Evolutionary conservation across 2,329 filamentous ascomycete species (phyloP), one percentile per base, ranked within the genome.

Genomic region (Cordyceps fumosorosea): DNA sequence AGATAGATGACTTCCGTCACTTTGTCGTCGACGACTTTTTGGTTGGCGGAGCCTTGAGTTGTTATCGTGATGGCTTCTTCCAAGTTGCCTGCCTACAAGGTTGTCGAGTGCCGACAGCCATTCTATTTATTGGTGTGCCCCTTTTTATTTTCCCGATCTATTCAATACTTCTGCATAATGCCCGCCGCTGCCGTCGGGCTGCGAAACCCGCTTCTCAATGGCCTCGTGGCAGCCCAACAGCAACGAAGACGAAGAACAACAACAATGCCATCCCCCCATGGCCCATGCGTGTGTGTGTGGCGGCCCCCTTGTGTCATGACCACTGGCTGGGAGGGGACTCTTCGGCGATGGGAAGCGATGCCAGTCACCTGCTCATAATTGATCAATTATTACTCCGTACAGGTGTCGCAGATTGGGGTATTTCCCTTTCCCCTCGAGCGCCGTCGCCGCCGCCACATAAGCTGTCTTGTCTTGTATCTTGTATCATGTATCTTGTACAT

Each of bases 1-100:
- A 11, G 12, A 14, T 11, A 12, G 34, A 37, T 37, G 2, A 12
- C 6, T 37, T 37, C 34, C 42, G 55, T 57, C 55, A 57, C 55
- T 57, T 57, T 56, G 54, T 40, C 54, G 54, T 56, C 42, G 22
- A 55, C 53, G 53, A 55, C 52, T 54, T n/a, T 53, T 37, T 16
- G 11, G n/a, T 26, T 44, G 52, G 48, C 29, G 34, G 52, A 20
- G 34, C 20, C 20, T 26, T 26, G 29, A 29, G 29, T 29, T 12
- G 20, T 16, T 48, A 16, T 48, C 20, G 37, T 42, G 16, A 42
- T 37, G 34, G 34, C 12, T 14, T 37, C 34, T 37, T 29, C 29
- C 29, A 5, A 29, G 8, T 7, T 12, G 11, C 34, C 10, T 37
- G 34, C 7, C 34, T 37, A 12, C 6, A 37, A 37, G 34, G 34